Conservation (phyloP, 2,329 filamentous ascomycete genomes). For the Xylariales sp. region DNA sequence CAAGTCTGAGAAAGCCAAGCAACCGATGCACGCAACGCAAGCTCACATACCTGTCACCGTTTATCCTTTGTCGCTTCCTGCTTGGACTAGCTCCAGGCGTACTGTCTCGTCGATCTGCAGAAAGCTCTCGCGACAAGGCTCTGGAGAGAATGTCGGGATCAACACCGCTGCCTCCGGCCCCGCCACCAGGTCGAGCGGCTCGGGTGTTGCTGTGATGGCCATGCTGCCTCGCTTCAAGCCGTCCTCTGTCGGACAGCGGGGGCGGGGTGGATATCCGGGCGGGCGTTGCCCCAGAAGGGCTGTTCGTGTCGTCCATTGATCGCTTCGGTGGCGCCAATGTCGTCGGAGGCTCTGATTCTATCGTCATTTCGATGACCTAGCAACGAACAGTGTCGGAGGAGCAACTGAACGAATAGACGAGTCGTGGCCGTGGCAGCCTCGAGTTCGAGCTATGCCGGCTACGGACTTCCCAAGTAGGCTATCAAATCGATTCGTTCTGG, state of each 20-base stretch:
- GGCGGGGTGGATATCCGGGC: slow-evolving; percentile 40
- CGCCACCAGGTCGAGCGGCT: slow-evolving; percentile 28
- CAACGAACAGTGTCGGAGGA: too few relatives aligned
- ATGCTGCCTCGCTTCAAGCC: slow-evolving; percentile 37
- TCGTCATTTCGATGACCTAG: slow-evolving; percentile 30
- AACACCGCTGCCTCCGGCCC: slow-evolving; percentile 33
- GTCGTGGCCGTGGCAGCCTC: slow-evolving; percentile 2
- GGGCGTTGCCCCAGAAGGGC: slow-evolving; percentile 29
- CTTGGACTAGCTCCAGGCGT: slow-evolving; percentile 51
- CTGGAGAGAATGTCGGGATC: slow-evolving; percentile 47
- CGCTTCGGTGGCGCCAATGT: slow-evolving; percentile 25
- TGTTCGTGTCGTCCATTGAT: slow-evolving; percentile 27
- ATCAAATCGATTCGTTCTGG: too few relatives aligned
- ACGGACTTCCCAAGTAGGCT: too few relatives aligned
- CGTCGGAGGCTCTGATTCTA: slow-evolving; percentile 25
- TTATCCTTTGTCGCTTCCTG: slow-evolving; percentile 55
- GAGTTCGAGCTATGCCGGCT: too few relatives aligned
- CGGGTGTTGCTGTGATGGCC: slow-evolving; percentile 30
- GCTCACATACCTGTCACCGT: slow-evolving; percentile 51
- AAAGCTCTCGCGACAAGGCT: slow-evolving; percentile 48
- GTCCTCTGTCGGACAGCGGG: slow-evolving; percentile 37
- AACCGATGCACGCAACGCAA: neutral
- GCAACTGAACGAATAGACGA: slow-evolving; percentile 3
- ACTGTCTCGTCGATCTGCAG: slow-evolving; percentile 45
- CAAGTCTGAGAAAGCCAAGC: slow-evolving; percentile 12